phyloP scores from a whole-genome alignment of 768 basidiomycete genomes.

The Xerocomellus dryophilus region DNA sequence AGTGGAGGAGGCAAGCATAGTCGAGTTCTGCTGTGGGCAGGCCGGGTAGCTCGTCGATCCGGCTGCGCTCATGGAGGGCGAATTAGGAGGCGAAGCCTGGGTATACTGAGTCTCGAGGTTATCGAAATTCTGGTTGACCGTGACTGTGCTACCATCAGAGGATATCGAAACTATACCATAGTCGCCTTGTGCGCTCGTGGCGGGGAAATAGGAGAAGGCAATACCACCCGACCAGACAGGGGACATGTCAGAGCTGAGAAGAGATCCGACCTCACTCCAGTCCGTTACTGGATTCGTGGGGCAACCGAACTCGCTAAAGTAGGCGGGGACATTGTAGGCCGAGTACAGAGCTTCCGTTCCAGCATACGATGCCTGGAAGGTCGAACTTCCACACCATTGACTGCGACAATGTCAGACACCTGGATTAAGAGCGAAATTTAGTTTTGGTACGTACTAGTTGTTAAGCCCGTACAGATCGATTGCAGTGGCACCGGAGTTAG shows the following conservation, averaged over 20 bases:
- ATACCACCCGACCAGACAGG: slow-evolving; percentile 85
- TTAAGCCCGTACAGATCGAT: slow-evolving; percentile 89
- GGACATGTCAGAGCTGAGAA: slow-evolving; percentile 72
- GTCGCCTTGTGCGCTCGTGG: slow-evolving; percentile 62
- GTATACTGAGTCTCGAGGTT: slow-evolving; percentile 62
- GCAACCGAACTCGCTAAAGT: slow-evolving; percentile 89
- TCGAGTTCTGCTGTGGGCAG: slow-evolving; percentile 63
- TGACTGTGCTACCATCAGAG: slow-evolving; percentile 61
- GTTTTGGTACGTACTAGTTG: slow-evolving; percentile 59
- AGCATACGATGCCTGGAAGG: slow-evolving; percentile 55
- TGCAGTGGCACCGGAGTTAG: slow-evolving; percentile 53
- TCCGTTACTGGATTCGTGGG: slow-evolving; percentile 56
- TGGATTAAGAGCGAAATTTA: background rate
- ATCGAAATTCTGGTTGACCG: slow-evolving; percentile 63
- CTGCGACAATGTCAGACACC: slow-evolving; percentile 38
- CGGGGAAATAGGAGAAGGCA: slow-evolving; percentile 90
- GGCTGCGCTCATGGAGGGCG: slow-evolving; percentile 57
- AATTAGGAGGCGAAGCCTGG: slow-evolving; percentile 55
- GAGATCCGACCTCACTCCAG: slow-evolving; percentile 76
- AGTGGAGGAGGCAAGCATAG: slow-evolving; percentile 60
- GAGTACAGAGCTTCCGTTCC: slow-evolving; percentile 52
- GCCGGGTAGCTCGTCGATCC: slow-evolving; percentile 46
- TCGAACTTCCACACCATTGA: slow-evolving; percentile 77
- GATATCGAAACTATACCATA: slow-evolving; percentile 87
- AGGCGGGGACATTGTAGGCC: slow-evolving; percentile 73